Percentiles rank a stretch among this genome's conserved stretches.
phyloP scores from a whole-genome alignment of 2,329 filamentous ascomycete genomes.

The Curvularia spicifera region DNA sequence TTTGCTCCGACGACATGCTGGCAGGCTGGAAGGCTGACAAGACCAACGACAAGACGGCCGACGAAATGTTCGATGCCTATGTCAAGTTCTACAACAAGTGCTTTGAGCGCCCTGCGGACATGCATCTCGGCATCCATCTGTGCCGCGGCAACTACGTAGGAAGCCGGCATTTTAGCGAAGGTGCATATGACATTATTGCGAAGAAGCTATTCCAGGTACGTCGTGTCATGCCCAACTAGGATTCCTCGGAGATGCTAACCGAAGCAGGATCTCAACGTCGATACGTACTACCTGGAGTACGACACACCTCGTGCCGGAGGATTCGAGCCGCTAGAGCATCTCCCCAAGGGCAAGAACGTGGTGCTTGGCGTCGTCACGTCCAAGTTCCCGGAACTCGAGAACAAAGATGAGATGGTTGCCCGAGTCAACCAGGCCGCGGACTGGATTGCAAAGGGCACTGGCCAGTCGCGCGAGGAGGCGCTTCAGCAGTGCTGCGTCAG shows the following conservation, averaged over 20 bases:
- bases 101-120: slow-evolving; percentile 67
- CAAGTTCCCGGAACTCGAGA: slow-evolving; percentile 55
- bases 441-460: slow-evolving; percentile 71
- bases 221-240: background rate
- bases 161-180: slow-evolving; percentile 56
- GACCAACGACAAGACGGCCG: slow-evolving; percentile 70
- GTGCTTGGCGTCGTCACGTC: slow-evolving; percentile 56
- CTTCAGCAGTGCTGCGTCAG: slow-evolving; percentile 64
- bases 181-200: slow-evolving; percentile 56
- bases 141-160: slow-evolving; percentile 63
- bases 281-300: slow-evolving; percentile 54
- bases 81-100: slow-evolving; percentile 78
- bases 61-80: slow-evolving; percentile 76
- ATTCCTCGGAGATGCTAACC: slow-evolving; percentile 7
- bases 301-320: slow-evolving; percentile 57
- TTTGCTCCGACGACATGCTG: slow-evolving; percentile 48
- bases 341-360: slow-evolving; percentile 57
- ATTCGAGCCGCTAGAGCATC: slow-evolving; percentile 54
- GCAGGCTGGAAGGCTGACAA: slow-evolving; percentile 61
- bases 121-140: slow-evolving; percentile 79
- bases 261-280: slow-evolving; percentile 46
- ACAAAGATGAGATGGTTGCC: slow-evolving; percentile 55
- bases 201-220: slow-evolving; percentile 50
- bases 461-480: slow-evolving; percentile 69
- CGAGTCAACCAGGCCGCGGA: slow-evolving; percentile 62